These are phyloP conservation scores for Mycena sp. DNA, from an alignment of 1,284 basidiomycete species.

Conservation along the genomic window DNA sequence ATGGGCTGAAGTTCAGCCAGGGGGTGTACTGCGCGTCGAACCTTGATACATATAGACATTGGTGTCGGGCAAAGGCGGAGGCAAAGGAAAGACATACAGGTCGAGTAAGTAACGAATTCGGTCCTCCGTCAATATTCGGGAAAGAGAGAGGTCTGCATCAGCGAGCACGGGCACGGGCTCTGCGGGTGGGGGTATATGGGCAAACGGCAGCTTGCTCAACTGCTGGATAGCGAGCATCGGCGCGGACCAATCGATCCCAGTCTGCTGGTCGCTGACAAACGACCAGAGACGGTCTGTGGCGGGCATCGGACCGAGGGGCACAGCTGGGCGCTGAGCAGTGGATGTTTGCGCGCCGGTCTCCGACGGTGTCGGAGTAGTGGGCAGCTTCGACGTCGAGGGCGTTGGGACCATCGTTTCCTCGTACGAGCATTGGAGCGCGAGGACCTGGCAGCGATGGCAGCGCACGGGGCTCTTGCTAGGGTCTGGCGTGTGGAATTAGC, in stretches of 20 bases:
- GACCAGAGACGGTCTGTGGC: conserved; percentile 19
- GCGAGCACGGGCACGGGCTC: not conserved
- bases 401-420: not conserved
- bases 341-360: not conserved
- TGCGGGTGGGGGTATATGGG: not conserved
- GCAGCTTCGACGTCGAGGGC: not conserved
- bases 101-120: conserved; percentile 24
- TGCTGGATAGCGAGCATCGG: conserved; percentile 33
- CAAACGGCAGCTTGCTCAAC: conserved; percentile 2
- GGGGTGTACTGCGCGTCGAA: conserved; percentile 31
- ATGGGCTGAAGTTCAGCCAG: conserved; percentile 35
- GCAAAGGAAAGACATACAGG: conserved; percentile 21
- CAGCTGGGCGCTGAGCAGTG: not conserved
- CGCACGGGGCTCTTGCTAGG: not conserved
- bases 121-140: conserved; percentile 7
- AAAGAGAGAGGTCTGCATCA: conserved; percentile 7
- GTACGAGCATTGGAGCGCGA: conserved; percentile 39
- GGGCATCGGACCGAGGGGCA: not conserved
- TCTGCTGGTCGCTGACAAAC: conserved; percentile 7
- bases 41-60: conserved; percentile 3
- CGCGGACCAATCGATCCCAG: conserved; percentile 32
- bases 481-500: not conserved
- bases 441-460: conserved; percentile 42
- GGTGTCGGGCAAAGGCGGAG: not conserved
- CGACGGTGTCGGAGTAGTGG: not conserved